phyloP scores from a whole-genome alignment of 768 basidiomycete genomes.

The Krasilnikovozyma curviuscula region DNA sequence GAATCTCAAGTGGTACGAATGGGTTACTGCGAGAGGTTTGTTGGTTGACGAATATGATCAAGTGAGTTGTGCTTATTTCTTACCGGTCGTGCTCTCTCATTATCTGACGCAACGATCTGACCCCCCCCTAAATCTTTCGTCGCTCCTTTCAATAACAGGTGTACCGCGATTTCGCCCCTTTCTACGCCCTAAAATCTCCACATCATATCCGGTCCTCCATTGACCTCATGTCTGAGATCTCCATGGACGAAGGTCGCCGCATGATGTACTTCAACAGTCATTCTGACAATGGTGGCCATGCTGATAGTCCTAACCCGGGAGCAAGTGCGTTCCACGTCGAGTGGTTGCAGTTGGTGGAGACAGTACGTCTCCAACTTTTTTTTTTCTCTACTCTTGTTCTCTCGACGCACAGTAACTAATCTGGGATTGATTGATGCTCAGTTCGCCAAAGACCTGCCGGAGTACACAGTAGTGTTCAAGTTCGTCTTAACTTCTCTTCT shows the following conservation, averaged over 20 bases:
- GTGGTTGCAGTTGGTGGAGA: neutral
- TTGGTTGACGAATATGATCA: slow-evolving; percentile 1
- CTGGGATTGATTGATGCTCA: no score
- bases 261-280: neutral
- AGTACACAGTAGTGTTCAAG: neutral
- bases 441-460: neutral
- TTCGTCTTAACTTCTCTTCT: neutral
- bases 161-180: slow-evolving; percentile 1
- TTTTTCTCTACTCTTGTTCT: no score
- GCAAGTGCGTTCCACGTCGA: neutral
- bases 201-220: neutral
- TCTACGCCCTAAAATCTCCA: neutral
- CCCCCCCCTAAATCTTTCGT: neutral
- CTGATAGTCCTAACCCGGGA: neutral
- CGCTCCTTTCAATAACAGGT: neutral
- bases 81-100: no score
- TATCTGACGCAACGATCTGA: no score
- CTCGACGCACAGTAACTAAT: no score
- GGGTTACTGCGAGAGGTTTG: neutral
- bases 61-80: no score
- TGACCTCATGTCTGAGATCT: neutral
- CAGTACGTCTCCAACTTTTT: neutral
- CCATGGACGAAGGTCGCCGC: neutral
- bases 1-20: neutral
- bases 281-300: neutral